Evolutionary conservation across 495 filamentous ascomycete genomes (phyloP).

Genomic region (Aspergillus conjunctus): DNA sequence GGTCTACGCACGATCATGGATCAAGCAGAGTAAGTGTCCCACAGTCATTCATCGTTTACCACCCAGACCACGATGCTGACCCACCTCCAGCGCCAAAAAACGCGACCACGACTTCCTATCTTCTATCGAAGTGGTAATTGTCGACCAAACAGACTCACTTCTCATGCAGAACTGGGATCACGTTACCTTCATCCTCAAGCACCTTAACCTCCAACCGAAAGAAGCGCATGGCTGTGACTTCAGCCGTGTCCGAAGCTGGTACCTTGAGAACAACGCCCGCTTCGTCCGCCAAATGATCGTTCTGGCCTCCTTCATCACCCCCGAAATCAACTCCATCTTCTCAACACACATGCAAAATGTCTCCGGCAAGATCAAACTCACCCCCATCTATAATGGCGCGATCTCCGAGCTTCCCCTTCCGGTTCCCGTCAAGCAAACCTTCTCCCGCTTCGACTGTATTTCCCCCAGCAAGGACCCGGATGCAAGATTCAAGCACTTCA

Average conservation of each 20-base stretch:
- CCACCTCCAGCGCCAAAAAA: conserved; percentile 60
- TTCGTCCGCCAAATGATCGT: conserved; percentile 83
- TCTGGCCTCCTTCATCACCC: conserved; percentile 79
- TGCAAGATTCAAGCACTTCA: conserved; percentile 90
- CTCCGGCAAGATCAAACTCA: conserved; percentile 72
- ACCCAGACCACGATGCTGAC: conserved; percentile 17
- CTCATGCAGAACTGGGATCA: conserved; percentile 99
- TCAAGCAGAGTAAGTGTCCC: conserved; percentile 53
- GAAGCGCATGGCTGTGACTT: conserved; percentile 95
- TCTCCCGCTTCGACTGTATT: conserved; percentile 79
- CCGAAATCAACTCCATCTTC: conserved; percentile 82
- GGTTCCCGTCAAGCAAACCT: conserved; percentile 78
- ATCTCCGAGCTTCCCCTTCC: conserved; percentile 65
- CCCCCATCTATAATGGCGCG: conserved; percentile 64
- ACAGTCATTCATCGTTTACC: not conserved
- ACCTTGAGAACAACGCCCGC: conserved; percentile 80
- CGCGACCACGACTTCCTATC: conserved; percentile 88
- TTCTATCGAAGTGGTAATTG: conserved; percentile 84
- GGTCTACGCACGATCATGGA: conserved; percentile 89
- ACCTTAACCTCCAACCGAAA: conserved; percentile 87
- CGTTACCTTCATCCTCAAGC: conserved; percentile 83
- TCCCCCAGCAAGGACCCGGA: conserved; percentile 76
- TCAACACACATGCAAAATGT: conserved; percentile 77
- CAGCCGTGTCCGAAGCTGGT: conserved; percentile 86
- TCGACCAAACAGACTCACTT: conserved; percentile 91